Percentiles rank a stretch among this genome's conserved stretches.
These are phyloP conservation scores for Lepidopterella palustris DNA, from an alignment of 495 filamentous ascomycete genomes.

Conservation along the genomic window DNA sequence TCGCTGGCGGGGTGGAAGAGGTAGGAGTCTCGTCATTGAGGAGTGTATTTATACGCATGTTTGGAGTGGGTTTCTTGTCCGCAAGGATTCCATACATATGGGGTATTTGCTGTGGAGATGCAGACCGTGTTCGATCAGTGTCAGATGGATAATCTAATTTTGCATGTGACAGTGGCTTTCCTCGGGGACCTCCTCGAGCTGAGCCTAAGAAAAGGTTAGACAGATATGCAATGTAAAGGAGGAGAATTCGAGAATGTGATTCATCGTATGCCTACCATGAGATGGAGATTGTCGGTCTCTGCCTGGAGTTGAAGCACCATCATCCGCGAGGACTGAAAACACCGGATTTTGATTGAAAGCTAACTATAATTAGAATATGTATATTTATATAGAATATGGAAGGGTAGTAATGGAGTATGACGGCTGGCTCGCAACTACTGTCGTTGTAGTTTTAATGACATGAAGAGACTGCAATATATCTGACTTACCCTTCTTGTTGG, in stretches of 20 bases:
- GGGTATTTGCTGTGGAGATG: constrained; percentile 18
- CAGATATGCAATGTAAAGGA: background rate
- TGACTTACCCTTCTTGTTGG: constrained; percentile 25
- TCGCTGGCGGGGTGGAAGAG: constrained; percentile 24
- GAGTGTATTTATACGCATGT: constrained; percentile 41
- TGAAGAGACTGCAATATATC: background rate
- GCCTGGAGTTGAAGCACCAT: constrained; percentile 26
- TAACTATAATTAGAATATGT: too few species aligned
- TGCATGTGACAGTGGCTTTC: background rate
- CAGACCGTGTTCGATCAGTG: constrained; percentile 32
- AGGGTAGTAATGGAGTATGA: too few species aligned
- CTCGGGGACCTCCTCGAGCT: background rate
- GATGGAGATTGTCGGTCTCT: constrained; percentile 27
- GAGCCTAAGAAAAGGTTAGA: background rate
- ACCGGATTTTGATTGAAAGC: constrained; percentile 31
- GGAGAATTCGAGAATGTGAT: background rate
- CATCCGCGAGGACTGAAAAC: constrained; percentile 26
- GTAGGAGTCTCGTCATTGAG: constrained; percentile 36
- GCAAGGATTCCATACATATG: background rate
- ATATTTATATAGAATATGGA: too few species aligned
- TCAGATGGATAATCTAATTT: constrained; percentile 28
- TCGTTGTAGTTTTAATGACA: too few species aligned
- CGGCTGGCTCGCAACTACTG: too few species aligned
- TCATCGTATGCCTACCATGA: constrained; percentile 11
- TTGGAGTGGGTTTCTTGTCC: constrained; percentile 27